Base-by-base conservation (phyloP, 2,329 filamentous ascomycete species). In the Teratosphaeriaceae sp. region DNA sequence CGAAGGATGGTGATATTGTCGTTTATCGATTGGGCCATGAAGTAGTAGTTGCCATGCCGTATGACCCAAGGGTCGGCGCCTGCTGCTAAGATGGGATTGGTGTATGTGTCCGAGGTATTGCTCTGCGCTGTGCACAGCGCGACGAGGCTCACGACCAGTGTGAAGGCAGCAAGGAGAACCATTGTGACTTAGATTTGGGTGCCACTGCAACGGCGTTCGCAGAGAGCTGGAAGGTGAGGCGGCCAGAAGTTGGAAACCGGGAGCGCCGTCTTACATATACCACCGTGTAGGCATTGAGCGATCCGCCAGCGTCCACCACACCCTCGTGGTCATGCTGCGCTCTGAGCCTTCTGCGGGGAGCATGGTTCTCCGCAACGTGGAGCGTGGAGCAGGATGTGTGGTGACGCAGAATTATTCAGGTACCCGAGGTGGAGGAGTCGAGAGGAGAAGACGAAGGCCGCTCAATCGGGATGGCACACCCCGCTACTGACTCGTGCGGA, bases 41-140 rank as follows among this genome's bases (percentile, higher is more conserved):
- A 70, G 51, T 72, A 71, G 46, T 63, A 66, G 26, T 55, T 62
- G 26, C 62, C 56, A 48, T 70, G 53, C 19, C 59, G 63, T 24
- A 67, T 65, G 18, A 71, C 64, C 64, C 67, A 71, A 53, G 68
- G 69, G 54, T 73, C 70, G 16, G 69, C 70, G 15, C 65, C 68
- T 1, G 52, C 54, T n/a, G 64, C 54, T 11, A 72, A 49, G 12
- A 73, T 61, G 1, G 70, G 69, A 45, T 73, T 73, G 1, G 62
- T 69, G 53, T 62, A 72, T n/a, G 67, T 70, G 13, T 58, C 45
- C 0, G 53, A 48, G 27, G 31, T 46, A 34, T 51, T 51, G 6
- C 46, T 31, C 24, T 57, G 52, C 12, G 49, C 52, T 6, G 16
- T 34, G n/a, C 34, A 33, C 20, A 46, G 35, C n/a, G 20, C 36